These are phyloP conservation scores for Pleurotus sapidus DNA, from an alignment of 768 basidiomycete genomes.

Conservation along the genomic window DNA sequence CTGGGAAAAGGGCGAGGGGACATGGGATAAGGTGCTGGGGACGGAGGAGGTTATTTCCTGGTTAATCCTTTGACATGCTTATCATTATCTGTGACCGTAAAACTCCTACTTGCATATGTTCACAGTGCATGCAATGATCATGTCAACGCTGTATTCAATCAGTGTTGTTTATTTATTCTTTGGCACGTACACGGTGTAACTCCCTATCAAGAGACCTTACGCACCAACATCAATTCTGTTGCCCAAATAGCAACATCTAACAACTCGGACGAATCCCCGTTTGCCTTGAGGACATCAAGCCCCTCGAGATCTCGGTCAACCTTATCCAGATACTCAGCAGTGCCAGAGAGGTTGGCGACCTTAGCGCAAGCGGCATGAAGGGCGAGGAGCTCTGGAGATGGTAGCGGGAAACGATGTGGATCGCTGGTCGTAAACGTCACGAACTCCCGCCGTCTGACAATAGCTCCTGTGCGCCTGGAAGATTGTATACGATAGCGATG, in stretches of 20 bases:
- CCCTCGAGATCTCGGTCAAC: slow-evolving; percentile 22
- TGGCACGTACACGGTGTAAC: too few species aligned
- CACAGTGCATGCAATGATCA: too few species aligned
- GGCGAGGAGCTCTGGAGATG: slow-evolving; percentile 19
- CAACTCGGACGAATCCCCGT: too few species aligned
- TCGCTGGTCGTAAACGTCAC: slow-evolving; percentile 1
- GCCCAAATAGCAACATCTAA: too few species aligned
- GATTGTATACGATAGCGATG: background rate
- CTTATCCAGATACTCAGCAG: slow-evolving; percentile 24
- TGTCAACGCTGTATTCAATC: too few species aligned
- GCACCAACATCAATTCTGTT: too few species aligned
- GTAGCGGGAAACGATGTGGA: slow-evolving; percentile 16
- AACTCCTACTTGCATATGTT: too few species aligned
- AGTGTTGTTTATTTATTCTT: too few species aligned
- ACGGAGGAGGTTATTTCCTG: background rate
- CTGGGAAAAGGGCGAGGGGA: background rate
- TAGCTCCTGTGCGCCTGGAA: background rate
- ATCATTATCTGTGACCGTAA: background rate
- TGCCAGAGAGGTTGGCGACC: slow-evolving; percentile 34
- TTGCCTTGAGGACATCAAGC: too few species aligned
- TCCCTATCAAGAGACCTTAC: too few species aligned
- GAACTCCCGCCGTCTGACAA: background rate
- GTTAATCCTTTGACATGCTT: background rate
- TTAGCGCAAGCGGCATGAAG: slow-evolving; percentile 33
- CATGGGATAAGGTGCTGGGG: slow-evolving; percentile 2